phyloP scores from a whole-genome alignment of 176 grass and related monocot species.

The Microstegium vimineum region DNA sequence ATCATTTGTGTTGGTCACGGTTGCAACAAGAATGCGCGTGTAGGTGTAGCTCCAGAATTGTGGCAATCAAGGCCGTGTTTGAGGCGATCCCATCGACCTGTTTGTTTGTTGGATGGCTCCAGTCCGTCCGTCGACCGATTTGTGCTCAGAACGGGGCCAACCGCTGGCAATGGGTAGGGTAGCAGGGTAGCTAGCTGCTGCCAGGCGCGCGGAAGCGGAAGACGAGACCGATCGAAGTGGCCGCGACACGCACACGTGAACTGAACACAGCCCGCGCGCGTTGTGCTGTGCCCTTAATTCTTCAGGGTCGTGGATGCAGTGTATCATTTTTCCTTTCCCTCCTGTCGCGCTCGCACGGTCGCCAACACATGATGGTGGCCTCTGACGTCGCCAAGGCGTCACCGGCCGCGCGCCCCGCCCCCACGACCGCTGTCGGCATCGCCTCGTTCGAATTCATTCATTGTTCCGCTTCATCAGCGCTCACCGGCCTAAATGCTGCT shows the following conservation, averaged over 20 bases:
- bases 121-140: no score
- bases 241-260: constrained; percentile 30
- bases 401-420: no score
- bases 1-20: neutral
- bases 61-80: constrained; percentile 3
- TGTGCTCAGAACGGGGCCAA: neutral
- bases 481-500: constrained; percentile 11
- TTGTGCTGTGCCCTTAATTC: neutral
- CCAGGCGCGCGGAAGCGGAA: neutral
- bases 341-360: neutral
- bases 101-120: constrained; percentile 1
- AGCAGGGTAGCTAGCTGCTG: no score
- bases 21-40: neutral
- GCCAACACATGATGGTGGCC: neutral
- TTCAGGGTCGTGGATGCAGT: neutral
- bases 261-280: neutral
- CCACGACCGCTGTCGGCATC: constrained; percentile 15
- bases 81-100: neutral
- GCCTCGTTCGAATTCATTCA: constrained; percentile 25
- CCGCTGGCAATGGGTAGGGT: neutral
- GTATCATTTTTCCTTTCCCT: neutral
- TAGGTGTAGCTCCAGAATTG: neutral
- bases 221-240: neutral
- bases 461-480: neutral
- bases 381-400: constrained; percentile 9